Conservation (phyloP, 176 grass and related monocot species). For the Cenchrus fungigraminus region DNA sequence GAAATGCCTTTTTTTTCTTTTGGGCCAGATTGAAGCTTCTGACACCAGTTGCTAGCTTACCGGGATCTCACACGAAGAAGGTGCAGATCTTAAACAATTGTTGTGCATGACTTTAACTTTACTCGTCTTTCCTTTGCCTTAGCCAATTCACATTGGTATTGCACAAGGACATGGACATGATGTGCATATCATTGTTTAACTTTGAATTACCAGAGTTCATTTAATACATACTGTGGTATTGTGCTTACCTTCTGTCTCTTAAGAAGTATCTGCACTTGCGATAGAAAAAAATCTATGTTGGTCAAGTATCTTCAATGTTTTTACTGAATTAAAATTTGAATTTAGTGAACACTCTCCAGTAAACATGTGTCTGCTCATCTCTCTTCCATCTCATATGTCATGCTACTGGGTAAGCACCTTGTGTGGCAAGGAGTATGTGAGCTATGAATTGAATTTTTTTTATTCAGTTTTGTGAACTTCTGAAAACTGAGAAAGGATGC, state of each 20-base stretch:
- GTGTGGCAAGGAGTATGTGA: background rate
- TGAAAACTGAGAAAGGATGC: conserved; percentile 2
- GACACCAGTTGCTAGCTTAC: conserved; percentile 49
- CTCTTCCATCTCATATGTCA: background rate
- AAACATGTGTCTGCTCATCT: background rate
- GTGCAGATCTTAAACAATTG: conserved; percentile 30
- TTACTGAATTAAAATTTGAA: background rate
- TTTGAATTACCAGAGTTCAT: conserved; percentile 13
- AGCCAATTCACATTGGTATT: background rate
- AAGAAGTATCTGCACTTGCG: conserved; percentile 4
- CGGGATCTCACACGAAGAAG: conserved; percentile 40
- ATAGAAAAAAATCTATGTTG: background rate
- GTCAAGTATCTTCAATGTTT: conserved; percentile 17
- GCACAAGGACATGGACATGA: background rate
- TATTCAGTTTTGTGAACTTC: conserved; percentile 20
- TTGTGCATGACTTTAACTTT: conserved; percentile 4
- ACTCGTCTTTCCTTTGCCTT: background rate
- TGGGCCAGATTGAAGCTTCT: conserved; percentile 55
- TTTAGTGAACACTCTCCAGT: background rate
- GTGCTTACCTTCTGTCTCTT: conserved; percentile 12
- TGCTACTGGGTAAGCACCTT: conserved; percentile 15
- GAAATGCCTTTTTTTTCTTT: conserved; percentile 19
- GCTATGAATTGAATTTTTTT: conserved; percentile 16
- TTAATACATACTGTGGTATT: background rate
- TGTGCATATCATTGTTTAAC: background rate